These are phyloP conservation scores for Diaporthe sp. DNA, from an alignment of 2,329 filamentous ascomycete species.

Conservation along the genomic window DNA sequence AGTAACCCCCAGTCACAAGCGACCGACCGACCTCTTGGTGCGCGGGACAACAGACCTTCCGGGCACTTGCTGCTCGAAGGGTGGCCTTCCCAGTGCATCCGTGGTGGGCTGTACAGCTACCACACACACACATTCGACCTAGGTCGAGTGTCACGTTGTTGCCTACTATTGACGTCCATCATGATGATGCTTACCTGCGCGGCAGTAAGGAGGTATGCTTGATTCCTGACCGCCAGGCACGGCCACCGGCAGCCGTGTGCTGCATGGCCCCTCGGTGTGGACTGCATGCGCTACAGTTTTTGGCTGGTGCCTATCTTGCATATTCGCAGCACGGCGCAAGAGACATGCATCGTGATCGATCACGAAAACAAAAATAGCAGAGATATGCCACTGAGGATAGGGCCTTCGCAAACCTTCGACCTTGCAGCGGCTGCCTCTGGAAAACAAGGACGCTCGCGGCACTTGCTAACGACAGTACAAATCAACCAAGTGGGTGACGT, in stretches of 20 bases:
- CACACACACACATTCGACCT: neutral
- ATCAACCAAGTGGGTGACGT: neutral
- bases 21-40: neutral
- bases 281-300: neutral
- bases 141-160: conserved; percentile 6
- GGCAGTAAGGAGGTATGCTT: conserved; percentile 5
- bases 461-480: neutral
- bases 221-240: conserved; percentile 31
- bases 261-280: neutral
- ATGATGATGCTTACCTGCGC: conserved; percentile 21
- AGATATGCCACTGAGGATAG: neutral
- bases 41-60: conserved; percentile 19
- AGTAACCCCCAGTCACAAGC: neutral
- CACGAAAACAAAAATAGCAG: conserved; percentile 33
- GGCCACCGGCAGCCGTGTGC: conserved; percentile 22
- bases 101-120: conserved; percentile 16
- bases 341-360: conserved; percentile 27
- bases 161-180: conserved; percentile 18
- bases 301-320: conserved; percentile 22
- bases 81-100: conserved; percentile 24
- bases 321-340: conserved; percentile 27
- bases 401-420: conserved; percentile 1
- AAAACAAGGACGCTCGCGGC: conserved; percentile 1
- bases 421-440: conserved; percentile 10
- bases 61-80: conserved; percentile 12